Evolutionary conservation across 495 filamentous ascomycete species (phyloP).

Genomic region (Xylaria longipes): DNA sequence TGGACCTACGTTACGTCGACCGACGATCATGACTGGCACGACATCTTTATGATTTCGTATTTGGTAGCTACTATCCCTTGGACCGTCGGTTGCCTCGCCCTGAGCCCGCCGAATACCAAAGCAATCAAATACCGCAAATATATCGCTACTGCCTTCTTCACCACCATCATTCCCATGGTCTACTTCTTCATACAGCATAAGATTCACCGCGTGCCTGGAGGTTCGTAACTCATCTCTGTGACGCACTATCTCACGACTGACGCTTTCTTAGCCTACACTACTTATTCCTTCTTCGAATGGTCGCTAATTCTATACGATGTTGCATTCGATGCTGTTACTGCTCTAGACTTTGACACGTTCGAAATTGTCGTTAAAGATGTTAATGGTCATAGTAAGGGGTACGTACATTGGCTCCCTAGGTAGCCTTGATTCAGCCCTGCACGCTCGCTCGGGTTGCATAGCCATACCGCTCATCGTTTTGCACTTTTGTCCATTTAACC

Average conservation of each 20-base stretch:
- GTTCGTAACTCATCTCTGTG: slow-evolving; percentile 57
- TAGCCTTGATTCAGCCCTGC: slow-evolving; percentile 48
- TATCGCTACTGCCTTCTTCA: slow-evolving; percentile 85
- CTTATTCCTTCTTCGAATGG: slow-evolving; percentile 98
- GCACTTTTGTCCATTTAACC: not conserved
- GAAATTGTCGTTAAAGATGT: slow-evolving; percentile 89
- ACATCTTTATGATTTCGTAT: slow-evolving; percentile 99
- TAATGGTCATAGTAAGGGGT: slow-evolving; percentile 95
- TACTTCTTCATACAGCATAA: slow-evolving; percentile 99
- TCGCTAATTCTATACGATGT: slow-evolving; percentile 93
- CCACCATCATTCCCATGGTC: slow-evolving; percentile 84
- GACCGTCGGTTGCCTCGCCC: slow-evolving; percentile 87
- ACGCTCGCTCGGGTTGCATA: slow-evolving; percentile 38
- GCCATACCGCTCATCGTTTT: slow-evolving; percentile 8
- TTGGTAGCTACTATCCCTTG: slow-evolving; percentile 93
- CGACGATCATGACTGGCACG: slow-evolving; percentile 98
- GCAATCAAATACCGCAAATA: slow-evolving; percentile 91
- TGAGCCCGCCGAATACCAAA: slow-evolving; percentile 84
- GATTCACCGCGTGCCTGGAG: slow-evolving; percentile 91
- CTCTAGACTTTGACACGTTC: slow-evolving; percentile 90
- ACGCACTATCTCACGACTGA: slow-evolving; percentile 20
- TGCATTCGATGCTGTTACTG: slow-evolving; percentile 94
- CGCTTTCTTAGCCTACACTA: slow-evolving; percentile 77
- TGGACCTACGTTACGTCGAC: slow-evolving; percentile 99
- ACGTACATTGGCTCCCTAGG: slow-evolving; percentile 96